Evolutionary conservation across 305 asterid genomes (phyloP).

Genomic region (Fraxinus xanthoxyloides): DNA sequence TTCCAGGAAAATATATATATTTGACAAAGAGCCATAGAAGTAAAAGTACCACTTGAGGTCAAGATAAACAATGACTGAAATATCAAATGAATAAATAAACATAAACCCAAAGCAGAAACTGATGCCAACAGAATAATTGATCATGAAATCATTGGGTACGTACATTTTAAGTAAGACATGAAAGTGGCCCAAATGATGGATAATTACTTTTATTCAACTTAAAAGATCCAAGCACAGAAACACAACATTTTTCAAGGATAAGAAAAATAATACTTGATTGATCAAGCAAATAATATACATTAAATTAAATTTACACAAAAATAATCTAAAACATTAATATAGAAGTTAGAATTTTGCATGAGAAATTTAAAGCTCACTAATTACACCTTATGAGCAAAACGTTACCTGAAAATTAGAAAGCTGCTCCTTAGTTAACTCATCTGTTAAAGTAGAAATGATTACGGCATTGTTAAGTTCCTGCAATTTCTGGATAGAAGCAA

Average conservation of each 20-base stretch:
- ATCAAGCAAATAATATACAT: background rate
- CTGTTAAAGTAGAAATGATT: slow-evolving; percentile 37
- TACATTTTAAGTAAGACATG: background rate
- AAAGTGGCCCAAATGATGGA: background rate
- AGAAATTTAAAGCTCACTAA: background rate
- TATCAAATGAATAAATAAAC: background rate
- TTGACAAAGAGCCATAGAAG: background rate
- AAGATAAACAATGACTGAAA: background rate
- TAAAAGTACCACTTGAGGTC: background rate
- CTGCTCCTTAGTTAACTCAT: slow-evolving; percentile 42
- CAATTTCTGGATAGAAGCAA: slow-evolving; percentile 48
- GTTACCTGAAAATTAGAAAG: slow-evolving; percentile 53
- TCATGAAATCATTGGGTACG: background rate
- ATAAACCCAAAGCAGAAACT: background rate
- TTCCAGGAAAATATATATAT: background rate
- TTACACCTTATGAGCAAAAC: background rate
- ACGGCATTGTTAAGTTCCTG: slow-evolving; percentile 61
- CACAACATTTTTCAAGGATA: background rate
- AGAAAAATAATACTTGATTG: background rate
- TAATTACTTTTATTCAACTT: background rate
- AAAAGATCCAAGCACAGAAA: slow-evolving; percentile 3
- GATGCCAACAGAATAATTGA: background rate
- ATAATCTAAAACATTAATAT: background rate
- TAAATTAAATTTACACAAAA: background rate
- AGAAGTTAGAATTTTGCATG: background rate